Evolutionary conservation across 169 alveolate species (phyloP), one percentile per base, ranked within the genome.

Genomic region (Cryptosporidium canis): DNA sequence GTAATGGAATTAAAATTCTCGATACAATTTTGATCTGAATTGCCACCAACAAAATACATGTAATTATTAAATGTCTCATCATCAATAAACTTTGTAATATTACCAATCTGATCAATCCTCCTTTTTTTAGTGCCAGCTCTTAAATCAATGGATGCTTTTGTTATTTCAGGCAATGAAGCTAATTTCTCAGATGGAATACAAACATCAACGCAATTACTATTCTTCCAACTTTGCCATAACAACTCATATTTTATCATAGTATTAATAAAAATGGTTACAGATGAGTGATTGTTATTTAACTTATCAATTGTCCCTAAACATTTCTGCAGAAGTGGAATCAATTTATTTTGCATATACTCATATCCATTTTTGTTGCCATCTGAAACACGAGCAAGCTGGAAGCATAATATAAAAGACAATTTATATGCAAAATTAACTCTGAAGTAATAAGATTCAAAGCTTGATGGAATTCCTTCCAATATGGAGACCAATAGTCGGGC

Each of bases 401-500:
- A 66, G 9, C 87, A 77, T 43, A 41, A 21, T 44, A 77, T 11
- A 61, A 77, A 77, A 1, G 72, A 55, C 12, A 77, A 61, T 35
- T 77, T 56, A 29, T 77, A 77, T 9, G 63, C 77, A 61, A 77
- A 77, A 55, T 77, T 56, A 55, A 35, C 24, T 37, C 87, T 33
- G 43, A 77, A 77, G 29, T 61, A 58, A 16, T 16, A n/a, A 8
- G 63, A 77, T n/a, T 77, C 87, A 1, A 77, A 44, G 37, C 66
- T 43, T 41, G 87, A 77, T 8, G 87, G 87, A 39, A 77, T 77
- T 35, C 87, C 70, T 55, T 77, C 77, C 16, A 77, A 58, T 24
- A 35, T 61, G 55, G 87, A 55, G n/a, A 33, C 51, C 6, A 77
- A 61, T 56, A 24, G 2, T 61, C 45, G 29, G 48, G 45, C 39